Base-by-base conservation (phyloP, 2,329 filamentous ascomycete species). In the Diaporthe destruens region DNA sequence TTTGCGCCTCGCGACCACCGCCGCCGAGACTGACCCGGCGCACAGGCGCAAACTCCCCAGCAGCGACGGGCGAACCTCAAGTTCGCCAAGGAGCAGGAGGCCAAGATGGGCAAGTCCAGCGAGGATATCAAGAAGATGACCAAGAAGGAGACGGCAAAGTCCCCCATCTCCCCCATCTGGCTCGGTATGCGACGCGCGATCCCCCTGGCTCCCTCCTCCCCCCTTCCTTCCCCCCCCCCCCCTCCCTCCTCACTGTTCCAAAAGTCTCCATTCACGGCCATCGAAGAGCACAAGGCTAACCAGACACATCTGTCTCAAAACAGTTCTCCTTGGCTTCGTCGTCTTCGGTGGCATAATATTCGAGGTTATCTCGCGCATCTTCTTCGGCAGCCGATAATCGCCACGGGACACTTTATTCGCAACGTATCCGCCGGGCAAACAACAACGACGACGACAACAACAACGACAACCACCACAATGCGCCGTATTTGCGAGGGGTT, bases 51-150 rank as follows among this genome's bases (percentile, higher is more conserved):
- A 91, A 96, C 94, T 77, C 93, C 92, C 77, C 89, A 94, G 83
- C 94, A 96, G 86, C 92, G 94, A 82, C 90, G 90, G 80, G 91
- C 92, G 75, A 96, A 96, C 85, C 89, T 89, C 80, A 92, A 93
- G 83, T 97, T 94, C 84, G 91, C 88, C 77, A 92, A 92, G 81
- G 87, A 89, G 69, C 91, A 96, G 81, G 90, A 93, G 80, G 85
- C 87, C 74, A 93, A 91, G 80, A 92, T 93, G 82, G 94, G 94
- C 83, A 94, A 94, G 85, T 87, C 90, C n/a, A 87, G 90, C 72
- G 84, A 84, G 32, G 87, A 90, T 75, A 81, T 91, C 77, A 91
- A 91, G 87, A 89, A 90, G 84, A 84, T 84, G 75, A 78, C 77
- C 77, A 89, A 91, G 85, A 89, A 91, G 85, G 86, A 88, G 78